Conservation (phyloP, 208 protist species). For the Acanthamoeba sp. region DNA sequence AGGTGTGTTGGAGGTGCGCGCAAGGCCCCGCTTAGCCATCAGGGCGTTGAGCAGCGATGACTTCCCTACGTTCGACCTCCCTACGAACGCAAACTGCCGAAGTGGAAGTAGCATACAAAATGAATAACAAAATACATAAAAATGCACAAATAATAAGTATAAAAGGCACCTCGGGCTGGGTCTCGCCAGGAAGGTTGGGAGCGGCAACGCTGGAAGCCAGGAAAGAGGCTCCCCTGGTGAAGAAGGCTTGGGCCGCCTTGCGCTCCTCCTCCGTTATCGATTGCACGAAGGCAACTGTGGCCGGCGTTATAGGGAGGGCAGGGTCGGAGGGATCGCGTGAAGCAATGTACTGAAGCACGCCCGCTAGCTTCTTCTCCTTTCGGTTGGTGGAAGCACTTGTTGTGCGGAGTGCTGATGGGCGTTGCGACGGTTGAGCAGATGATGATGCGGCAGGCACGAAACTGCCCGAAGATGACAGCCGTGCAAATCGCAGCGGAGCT, state of each 20-base stretch:
- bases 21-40: slow-evolving; percentile 1
- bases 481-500: too few relatives aligned
- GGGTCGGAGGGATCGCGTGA: neutral
- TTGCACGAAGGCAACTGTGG: slow-evolving; percentile 17
- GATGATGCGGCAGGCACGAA: too few relatives aligned
- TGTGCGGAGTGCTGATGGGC: neutral
- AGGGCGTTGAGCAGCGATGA: slow-evolving; percentile 63
- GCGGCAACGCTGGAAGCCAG: neutral
- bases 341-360: neutral
- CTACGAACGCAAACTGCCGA: slow-evolving; percentile 57
- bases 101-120: neutral
- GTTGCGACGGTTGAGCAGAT: too few relatives aligned
- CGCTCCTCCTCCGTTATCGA: slow-evolving; percentile 8
- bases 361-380: neutral
- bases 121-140: neutral
- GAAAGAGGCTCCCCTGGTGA: slow-evolving; percentile 14
- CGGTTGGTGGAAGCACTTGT: neutral
- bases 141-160: neutral
- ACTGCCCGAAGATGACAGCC: too few relatives aligned
- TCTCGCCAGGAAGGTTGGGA: neutral
- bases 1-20: slow-evolving; percentile 63
- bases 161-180: slow-evolving; percentile 2
- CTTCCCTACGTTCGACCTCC: slow-evolving; percentile 70
- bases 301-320: neutral
- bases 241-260: neutral